phyloP scores from a whole-genome alignment of 192 early-diverging fungal genomes.

The Coemansia sp. region DNA sequence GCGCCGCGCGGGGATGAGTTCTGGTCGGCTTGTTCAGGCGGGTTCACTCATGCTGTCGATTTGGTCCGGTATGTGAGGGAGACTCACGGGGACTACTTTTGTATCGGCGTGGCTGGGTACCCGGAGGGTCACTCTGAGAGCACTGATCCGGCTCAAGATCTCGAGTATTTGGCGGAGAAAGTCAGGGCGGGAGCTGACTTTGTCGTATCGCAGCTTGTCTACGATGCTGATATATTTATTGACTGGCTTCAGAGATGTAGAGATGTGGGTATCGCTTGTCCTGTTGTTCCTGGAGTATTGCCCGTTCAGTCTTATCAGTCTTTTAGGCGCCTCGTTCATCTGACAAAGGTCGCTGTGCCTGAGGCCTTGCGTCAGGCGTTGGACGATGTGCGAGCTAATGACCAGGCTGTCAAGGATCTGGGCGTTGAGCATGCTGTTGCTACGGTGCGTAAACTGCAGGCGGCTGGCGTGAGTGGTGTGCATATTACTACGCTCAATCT shows the following conservation, averaged over 20 bases:
- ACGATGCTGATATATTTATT: slow-evolving; percentile 79
- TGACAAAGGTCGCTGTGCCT: slow-evolving; percentile 87
- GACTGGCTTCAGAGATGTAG: slow-evolving; percentile 78
- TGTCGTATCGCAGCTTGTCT: slow-evolving; percentile 95
- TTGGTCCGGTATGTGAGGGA: slow-evolving; percentile 88
- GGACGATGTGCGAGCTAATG: slow-evolving; percentile 92
- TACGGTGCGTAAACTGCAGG: slow-evolving; percentile 68
- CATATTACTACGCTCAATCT: slow-evolving; percentile 97
- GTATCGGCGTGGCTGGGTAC: slow-evolving; percentile 96
- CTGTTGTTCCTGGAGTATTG: slow-evolving; percentile 92
- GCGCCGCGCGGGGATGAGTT: slow-evolving; percentile 79
- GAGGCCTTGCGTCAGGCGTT: slow-evolving; percentile 70
- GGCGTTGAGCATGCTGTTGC: slow-evolving; percentile 82
- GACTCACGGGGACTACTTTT: slow-evolving; percentile 90
- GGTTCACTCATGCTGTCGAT: slow-evolving; percentile 84
- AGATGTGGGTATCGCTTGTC: slow-evolving; percentile 69
- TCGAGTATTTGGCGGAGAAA: slow-evolving; percentile 82
- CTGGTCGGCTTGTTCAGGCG: slow-evolving; percentile 71
- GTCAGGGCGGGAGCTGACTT: slow-evolving; percentile 92
- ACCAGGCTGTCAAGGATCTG: slow-evolving; percentile 93
- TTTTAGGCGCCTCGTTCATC: slow-evolving; percentile 83
- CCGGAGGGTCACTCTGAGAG: slow-evolving; percentile 77
- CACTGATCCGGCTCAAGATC: slow-evolving; percentile 61
- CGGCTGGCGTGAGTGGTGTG: slow-evolving; percentile 67
- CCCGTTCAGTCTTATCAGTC: slow-evolving; percentile 92